These are phyloP conservation scores for Colletotrichum sp. DNA, from an alignment of 2,329 filamentous ascomycete species.

Conservation along the genomic window DNA sequence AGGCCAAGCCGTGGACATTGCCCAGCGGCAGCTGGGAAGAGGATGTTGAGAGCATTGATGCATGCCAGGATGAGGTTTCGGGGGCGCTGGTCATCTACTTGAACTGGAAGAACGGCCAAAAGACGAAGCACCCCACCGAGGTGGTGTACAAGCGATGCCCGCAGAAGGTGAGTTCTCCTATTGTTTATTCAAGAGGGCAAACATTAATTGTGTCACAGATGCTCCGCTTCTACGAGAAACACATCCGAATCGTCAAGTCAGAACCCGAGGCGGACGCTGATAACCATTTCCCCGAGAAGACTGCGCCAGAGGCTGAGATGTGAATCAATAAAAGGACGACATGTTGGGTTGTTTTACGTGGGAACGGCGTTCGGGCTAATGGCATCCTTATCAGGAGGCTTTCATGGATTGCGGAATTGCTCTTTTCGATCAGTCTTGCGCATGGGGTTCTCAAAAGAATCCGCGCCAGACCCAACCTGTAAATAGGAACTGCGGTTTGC, in stretches of 20 bases:
- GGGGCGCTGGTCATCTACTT: slow-evolving; percentile 71
- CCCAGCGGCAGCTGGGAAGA: slow-evolving; percentile 81
- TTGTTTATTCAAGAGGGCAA: neutral
- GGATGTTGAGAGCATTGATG: slow-evolving; percentile 72
- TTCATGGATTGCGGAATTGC: neutral
- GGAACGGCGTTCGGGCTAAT: neutral
- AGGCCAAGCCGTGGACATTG: slow-evolving; percentile 61
- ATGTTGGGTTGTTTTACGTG: neutral
- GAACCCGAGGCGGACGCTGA: slow-evolving; percentile 14
- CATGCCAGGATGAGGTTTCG: slow-evolving; percentile 68
- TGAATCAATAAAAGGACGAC: neutral
- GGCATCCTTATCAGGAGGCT: neutral
- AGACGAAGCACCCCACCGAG: slow-evolving; percentile 74
- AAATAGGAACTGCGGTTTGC: neutral
- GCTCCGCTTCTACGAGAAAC: slow-evolving; percentile 64
- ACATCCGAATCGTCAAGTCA: slow-evolving; percentile 58
- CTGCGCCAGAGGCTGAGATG: neutral
- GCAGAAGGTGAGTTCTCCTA: slow-evolving; percentile 64
- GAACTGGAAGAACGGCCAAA: slow-evolving; percentile 75
- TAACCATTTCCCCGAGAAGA: neutral
- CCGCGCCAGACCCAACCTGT: neutral
- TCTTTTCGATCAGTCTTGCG: neutral
- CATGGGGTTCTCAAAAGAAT: neutral
- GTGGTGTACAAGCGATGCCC: slow-evolving; percentile 78
- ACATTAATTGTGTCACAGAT: slow-evolving; percentile 45